These are phyloP conservation scores for Beauveria scarabaeidicola DNA, from an alignment of 2,329 filamentous ascomycete genomes.

Conservation along the genomic window DNA sequence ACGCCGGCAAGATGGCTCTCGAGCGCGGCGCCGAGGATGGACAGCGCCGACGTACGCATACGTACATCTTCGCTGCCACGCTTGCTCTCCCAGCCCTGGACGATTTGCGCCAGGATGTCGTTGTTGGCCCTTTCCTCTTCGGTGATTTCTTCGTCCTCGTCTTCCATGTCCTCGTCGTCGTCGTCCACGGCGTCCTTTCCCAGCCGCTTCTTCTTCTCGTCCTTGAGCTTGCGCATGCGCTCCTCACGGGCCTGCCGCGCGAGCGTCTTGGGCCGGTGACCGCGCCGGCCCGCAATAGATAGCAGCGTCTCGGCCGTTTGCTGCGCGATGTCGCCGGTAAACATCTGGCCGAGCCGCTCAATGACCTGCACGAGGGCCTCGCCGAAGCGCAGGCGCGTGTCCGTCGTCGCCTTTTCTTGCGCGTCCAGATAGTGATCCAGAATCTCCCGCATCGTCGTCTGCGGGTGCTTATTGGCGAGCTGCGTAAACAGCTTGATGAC, in stretches of 20 bases:
- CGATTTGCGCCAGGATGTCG: constrained; percentile 48
- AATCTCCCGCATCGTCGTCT: constrained; percentile 52
- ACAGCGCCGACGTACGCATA: constrained; percentile 60
- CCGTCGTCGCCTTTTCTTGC: constrained; percentile 48
- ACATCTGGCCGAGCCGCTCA: constrained; percentile 49
- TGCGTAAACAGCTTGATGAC: constrained; percentile 57
- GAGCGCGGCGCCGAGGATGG: constrained; percentile 51
- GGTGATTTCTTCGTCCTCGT: constrained; percentile 36
- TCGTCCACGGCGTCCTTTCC: constrained; percentile 26
- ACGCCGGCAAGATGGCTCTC: constrained; percentile 53
- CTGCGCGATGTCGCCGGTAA: constrained; percentile 43
- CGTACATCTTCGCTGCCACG: constrained; percentile 60
- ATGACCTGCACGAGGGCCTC: constrained; percentile 58
- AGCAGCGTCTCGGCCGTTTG: constrained; percentile 51
- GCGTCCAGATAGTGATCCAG: constrained; percentile 60
- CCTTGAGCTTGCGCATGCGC: constrained; percentile 37
- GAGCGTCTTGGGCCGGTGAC: constrained; percentile 50
- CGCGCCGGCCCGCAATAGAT: constrained; percentile 55
- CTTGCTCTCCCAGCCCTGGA: constrained; percentile 59
- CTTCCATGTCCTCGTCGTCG: constrained; percentile 34
- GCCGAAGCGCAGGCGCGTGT: constrained; percentile 59
- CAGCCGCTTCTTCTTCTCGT: constrained; percentile 24
- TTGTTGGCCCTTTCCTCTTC: constrained; percentile 37
- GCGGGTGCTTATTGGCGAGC: constrained; percentile 53
- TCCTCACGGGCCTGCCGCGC: constrained; percentile 45